These are phyloP conservation scores for Rhodomyrtus tomentosa DNA, from an alignment of 345 rosid genomes.

Conservation along the genomic window DNA sequence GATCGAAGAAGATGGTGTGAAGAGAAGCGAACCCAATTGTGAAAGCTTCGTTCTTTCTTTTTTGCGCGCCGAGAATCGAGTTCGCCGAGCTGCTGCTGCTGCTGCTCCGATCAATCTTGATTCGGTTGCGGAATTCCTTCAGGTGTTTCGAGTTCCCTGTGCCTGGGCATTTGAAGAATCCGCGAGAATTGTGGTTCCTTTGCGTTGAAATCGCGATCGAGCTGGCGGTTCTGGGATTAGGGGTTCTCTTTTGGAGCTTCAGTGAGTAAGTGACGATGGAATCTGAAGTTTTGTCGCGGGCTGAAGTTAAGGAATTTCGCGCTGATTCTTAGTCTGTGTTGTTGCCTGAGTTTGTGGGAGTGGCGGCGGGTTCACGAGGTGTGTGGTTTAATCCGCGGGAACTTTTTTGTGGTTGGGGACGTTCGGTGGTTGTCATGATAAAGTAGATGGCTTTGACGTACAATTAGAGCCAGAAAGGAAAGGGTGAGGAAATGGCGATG, in stretches of 20 bases:
- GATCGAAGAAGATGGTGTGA: neutral
- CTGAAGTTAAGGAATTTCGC: neutral
- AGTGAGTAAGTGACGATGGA: neutral
- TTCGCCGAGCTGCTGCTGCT: neutral
- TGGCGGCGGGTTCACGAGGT: neutral
- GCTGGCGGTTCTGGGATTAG: too few relatives aligned
- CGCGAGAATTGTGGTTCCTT: too few relatives aligned
- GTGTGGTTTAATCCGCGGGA: neutral
- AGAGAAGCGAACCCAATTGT: neutral
- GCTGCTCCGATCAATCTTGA: neutral
- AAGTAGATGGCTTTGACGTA: neutral
- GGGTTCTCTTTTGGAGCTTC: neutral
- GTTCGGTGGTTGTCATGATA: neutral
- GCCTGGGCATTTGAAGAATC: too few relatives aligned
- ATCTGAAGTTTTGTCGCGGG: neutral
- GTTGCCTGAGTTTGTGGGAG: neutral
- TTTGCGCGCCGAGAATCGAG: too few relatives aligned
- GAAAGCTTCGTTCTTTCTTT: neutral
- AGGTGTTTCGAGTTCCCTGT: too few relatives aligned
- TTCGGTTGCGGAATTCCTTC: neutral
- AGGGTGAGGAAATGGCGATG: slow-evolving; percentile 36
- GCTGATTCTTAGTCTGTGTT: neutral
- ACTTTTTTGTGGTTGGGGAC: neutral
- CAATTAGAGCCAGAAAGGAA: neutral
- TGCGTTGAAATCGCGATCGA: too few relatives aligned